These are phyloP conservation scores for Papiliotrema flavescens DNA, from an alignment of 1,284 basidiomycete species.

Conservation along the genomic window DNA sequence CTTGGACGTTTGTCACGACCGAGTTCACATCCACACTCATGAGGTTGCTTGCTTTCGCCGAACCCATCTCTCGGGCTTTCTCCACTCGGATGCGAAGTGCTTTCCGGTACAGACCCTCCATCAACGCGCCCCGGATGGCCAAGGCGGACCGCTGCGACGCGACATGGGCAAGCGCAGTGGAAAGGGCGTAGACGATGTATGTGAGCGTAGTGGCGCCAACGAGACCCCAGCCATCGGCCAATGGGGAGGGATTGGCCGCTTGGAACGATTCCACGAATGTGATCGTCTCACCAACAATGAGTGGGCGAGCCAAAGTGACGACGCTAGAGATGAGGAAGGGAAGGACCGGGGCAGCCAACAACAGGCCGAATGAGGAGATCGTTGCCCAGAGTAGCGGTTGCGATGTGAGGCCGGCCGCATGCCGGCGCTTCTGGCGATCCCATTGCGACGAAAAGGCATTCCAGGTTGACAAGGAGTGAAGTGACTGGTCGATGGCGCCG, in stretches of 20 bases:
- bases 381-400: conserved; percentile 16
- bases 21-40: conserved; percentile 18
- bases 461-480: conserved; percentile 9
- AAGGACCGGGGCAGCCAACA: conserved; percentile 10
- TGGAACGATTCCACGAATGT: conserved; percentile 14
- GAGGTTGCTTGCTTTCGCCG: conserved; percentile 20
- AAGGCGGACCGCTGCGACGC: conserved; percentile 14
- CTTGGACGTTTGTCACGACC: conserved; percentile 1
- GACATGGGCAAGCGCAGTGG: conserved; percentile 10
- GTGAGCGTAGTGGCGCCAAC: conserved; percentile 14
- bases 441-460: conserved; percentile 8
- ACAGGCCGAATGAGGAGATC: conserved; percentile 1
- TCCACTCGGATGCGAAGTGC: conserved; percentile 11
- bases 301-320: conserved; percentile 10
- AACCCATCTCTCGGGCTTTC: conserved; percentile 16
- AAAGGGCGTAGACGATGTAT: conserved; percentile 11
- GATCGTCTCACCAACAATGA: conserved; percentile 14
- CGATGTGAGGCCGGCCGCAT: conserved; percentile 3
- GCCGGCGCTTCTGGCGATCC: background rate
- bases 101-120: conserved; percentile 22
- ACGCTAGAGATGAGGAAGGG: conserved; percentile 13
- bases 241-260: conserved; percentile 1
- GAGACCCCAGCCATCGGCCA: conserved; percentile 18
- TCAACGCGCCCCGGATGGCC: conserved; percentile 14
- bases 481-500: conserved; percentile 13